These are phyloP conservation scores for Striga hermonthica DNA, from an alignment of 305 asterid genomes.

Conservation along the genomic window DNA sequence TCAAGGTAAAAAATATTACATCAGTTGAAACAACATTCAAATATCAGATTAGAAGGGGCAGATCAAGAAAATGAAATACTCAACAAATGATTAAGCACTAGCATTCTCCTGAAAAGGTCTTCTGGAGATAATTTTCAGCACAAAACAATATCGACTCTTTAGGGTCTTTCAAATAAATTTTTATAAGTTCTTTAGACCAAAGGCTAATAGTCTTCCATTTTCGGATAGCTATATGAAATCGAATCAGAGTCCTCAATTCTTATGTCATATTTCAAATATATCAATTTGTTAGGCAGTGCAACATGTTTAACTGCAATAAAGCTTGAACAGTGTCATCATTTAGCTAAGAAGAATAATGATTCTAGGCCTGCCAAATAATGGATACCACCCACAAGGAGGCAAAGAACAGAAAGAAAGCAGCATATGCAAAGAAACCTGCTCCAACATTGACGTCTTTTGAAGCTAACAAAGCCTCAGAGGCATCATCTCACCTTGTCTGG, in stretches of 20 bases:
- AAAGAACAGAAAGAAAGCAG: conserved; percentile 11
- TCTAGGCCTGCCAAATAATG: neutral
- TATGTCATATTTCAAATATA: too few species aligned
- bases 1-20: too few species aligned
- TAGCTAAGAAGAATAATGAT: neutral
- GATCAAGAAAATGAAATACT: too few species aligned
- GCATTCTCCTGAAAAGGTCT: conserved; percentile 14
- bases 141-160: neutral
- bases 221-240: conserved; percentile 13
- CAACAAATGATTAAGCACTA: neutral
- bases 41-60: too few species aligned
- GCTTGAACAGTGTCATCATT: neutral
- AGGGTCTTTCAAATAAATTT: conserved; percentile 11
- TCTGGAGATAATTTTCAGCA: conserved; percentile 18
- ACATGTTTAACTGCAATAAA: neutral
- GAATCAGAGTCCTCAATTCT: neutral
- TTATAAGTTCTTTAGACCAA: conserved; percentile 1
- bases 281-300: too few species aligned
- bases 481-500: conserved; percentile 72
- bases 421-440: conserved; percentile 5
- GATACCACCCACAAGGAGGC: conserved; percentile 13
- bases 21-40: too few species aligned
- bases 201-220: neutral
- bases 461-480: neutral
- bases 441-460: conserved; percentile 6